phyloP scores from a whole-genome alignment of 2,329 filamentous ascomycete species.

The Thielaviopsis populi region DNA sequence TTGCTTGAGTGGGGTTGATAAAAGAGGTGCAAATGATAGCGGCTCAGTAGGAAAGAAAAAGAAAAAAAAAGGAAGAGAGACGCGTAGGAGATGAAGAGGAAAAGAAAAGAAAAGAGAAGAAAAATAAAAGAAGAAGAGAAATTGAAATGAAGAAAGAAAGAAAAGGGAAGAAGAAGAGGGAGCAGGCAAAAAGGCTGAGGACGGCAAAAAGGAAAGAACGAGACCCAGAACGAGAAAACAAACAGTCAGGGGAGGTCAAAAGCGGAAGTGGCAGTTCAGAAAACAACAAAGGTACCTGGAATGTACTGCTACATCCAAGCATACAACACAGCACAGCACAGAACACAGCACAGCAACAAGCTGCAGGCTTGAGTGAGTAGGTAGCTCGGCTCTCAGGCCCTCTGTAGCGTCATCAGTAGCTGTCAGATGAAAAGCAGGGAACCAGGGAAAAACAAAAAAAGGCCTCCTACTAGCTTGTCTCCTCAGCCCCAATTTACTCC shows the following conservation, averaged over 20 bases:
- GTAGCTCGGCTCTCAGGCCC: background rate
- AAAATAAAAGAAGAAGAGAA: no score
- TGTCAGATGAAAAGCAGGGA: no score
- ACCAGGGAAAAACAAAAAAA: no score
- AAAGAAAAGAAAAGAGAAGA: background rate
- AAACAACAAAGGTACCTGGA: conserved; percentile 11
- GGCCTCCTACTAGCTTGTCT: no score
- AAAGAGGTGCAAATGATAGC: background rate
- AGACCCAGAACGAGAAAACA: conserved; percentile 11
- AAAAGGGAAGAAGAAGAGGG: background rate
- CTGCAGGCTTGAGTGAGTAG: background rate
- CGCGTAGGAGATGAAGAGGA: background rate
- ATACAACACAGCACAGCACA: background rate
- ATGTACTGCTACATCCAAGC: background rate
- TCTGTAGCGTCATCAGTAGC: no score
- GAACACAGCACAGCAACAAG: background rate
- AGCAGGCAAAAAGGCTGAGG: background rate
- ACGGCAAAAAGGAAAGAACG: conserved; percentile 1
- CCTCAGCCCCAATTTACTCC: no score
- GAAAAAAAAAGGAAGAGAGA: conserved; percentile 1
- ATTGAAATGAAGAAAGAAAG: background rate
- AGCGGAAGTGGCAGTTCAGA: conserved; percentile 13
- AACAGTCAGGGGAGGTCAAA: conserved; percentile 14
- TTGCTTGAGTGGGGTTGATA: background rate
- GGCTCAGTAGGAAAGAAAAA: background rate